Base-by-base conservation (phyloP, 495 filamentous ascomycete species). In the Hyphodiscus hymeniophilus region DNA sequence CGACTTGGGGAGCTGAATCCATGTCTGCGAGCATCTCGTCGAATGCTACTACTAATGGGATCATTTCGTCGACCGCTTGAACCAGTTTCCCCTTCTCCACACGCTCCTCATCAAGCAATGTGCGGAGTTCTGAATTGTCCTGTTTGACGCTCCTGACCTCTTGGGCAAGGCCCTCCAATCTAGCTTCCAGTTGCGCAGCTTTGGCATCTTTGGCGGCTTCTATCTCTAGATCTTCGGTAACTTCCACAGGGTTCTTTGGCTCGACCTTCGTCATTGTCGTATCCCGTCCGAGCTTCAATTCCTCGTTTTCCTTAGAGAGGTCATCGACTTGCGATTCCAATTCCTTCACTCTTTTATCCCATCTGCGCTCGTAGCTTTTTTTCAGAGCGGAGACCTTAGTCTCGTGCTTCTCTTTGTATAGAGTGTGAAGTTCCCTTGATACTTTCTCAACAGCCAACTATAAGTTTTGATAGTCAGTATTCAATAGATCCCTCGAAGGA, bases 321-420 rank as follows among this genome's bases (percentile, higher is more conserved):
- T 81, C 71, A 38, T 81, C 78, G 12, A 94, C 62, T 47, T 81
- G 77, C 1, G 63, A 66, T 62, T 95, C 84, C 2, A 91, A 76
- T 54, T 88, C 84, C 22, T 73, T 72, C 24, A 88, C 69, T 51
- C 83, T 87, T 69, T 92, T 90, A 61, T 94, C 87, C 80, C 86
- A 89, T 38, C 90, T 79, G 34, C 73, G 73, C 58, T 95, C 88
- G 64, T 96, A 97, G 63, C 82, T 89, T 63, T 95, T 95, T 68
- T 96, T 96, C 48, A 98, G 72, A 7, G 89, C 89, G 0, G 84
- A 77, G 21, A 97, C 90, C 67, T 98, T 98, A 38, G 80, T 84
- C 67, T 95, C 90, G 60, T 98, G 94, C 61, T 98, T 98, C 60
- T 79, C 75, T 66, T 95, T 96, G 71, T 98, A 98, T n/a, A 95